Percentiles rank a stretch among this genome's conserved stretches.
Evolutionary conservation across 495 filamentous ascomycete species (phyloP).

Genomic region (Xylaria curta): DNA sequence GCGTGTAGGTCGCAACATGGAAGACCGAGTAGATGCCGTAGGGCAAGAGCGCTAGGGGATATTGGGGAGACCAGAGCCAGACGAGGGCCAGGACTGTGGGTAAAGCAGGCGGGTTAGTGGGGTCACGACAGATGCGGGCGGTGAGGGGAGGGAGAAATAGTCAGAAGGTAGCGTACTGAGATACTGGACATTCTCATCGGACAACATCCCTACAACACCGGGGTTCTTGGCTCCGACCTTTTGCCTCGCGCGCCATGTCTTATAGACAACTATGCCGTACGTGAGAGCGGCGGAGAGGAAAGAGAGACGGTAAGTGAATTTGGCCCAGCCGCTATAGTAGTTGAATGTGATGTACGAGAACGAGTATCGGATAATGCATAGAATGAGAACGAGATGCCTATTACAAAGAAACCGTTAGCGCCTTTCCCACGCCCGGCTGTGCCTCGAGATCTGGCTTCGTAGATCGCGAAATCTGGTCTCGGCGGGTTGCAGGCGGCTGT

Average conservation of each 20-base stretch:
- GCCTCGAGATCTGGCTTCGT: not conserved
- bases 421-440: too few relatives aligned
- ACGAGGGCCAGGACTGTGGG: conserved; percentile 85
- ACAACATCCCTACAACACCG: conserved; percentile 65
- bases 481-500: not conserved
- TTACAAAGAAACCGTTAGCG: conserved; percentile 13
- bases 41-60: conserved; percentile 86
- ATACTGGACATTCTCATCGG: conserved; percentile 98
- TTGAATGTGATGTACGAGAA: conserved; percentile 86
- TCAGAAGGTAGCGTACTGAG: conserved; percentile 71
- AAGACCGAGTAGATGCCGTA: conserved; percentile 98
- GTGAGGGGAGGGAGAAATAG: conserved; percentile 1
- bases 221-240: conserved; percentile 65
- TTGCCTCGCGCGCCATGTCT: conserved; percentile 85
- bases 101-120: conserved; percentile 17
- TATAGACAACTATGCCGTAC: conserved; percentile 99
- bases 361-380: conserved; percentile 80
- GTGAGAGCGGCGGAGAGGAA: conserved; percentile 89
- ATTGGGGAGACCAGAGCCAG: conserved; percentile 91
- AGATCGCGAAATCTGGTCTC: not conserved
- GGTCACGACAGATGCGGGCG: conserved; percentile 19
- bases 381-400: conserved; percentile 82
- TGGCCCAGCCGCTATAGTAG: conserved; percentile 73
- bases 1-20: conserved; percentile 89
- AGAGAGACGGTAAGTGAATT: conserved; percentile 83